A percentile compares a stretch with the other conserved stretches of the same genome.
phyloP scores from a whole-genome alignment of 192 early-diverging fungal species.

The Spizellomyces punctatus region DNA sequence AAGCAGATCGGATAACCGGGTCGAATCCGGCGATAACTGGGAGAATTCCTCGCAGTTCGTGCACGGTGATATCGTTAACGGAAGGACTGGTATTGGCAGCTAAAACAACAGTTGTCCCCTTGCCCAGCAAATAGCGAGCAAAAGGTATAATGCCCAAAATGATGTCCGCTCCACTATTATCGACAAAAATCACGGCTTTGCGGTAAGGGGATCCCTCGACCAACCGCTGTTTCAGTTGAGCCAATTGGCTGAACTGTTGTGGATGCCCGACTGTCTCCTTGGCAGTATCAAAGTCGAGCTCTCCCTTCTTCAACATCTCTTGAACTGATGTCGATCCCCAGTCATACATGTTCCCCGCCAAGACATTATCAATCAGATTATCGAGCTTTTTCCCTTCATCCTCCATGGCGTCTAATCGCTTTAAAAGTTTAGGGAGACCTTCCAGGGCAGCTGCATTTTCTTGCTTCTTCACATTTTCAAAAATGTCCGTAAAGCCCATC shows the following conservation, averaged over 20 bases:
- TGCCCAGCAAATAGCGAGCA: constrained; percentile 60
- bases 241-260: constrained; percentile 50
- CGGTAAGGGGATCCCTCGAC: constrained; percentile 41
- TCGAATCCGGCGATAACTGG: constrained; percentile 46
- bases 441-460: constrained; percentile 68
- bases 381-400: constrained; percentile 39
- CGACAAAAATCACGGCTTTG: constrained; percentile 76
- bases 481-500: constrained; percentile 80
- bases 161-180: constrained; percentile 83
- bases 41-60: constrained; percentile 61
- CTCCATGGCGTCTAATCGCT: constrained; percentile 47
- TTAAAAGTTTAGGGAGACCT: constrained; percentile 52
- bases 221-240: constrained; percentile 45
- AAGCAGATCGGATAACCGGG: constrained; percentile 34
- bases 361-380: constrained; percentile 63
- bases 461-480: constrained; percentile 63
- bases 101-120: constrained; percentile 62
- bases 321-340: constrained; percentile 71
- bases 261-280: constrained; percentile 48
- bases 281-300: constrained; percentile 60
- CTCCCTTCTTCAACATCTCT: constrained; percentile 57
- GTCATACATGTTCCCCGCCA: constrained; percentile 87
- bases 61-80: constrained; percentile 79
- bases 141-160: constrained; percentile 79
- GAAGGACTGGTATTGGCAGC: constrained; percentile 77